phyloP scores from a whole-genome alignment of 2,329 filamentous ascomycete genomes.

The Dothideomycetidae sp. region DNA sequence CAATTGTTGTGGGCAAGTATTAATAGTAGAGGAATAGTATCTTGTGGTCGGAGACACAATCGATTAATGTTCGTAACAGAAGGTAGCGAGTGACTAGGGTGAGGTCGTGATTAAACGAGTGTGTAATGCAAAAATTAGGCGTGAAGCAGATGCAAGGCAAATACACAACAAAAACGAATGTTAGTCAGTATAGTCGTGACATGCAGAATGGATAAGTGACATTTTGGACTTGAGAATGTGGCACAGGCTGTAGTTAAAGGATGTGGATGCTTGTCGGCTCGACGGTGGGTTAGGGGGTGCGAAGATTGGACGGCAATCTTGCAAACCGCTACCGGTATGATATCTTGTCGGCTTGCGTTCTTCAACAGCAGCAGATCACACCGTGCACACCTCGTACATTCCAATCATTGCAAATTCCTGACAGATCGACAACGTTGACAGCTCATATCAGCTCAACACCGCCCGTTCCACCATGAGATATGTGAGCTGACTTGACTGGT shows the following conservation, averaged over 20 bases:
- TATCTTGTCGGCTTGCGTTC: not conserved
- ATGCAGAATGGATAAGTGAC: slow-evolving; percentile 7
- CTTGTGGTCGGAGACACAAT: too few species aligned
- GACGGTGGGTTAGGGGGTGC: slow-evolving; percentile 9
- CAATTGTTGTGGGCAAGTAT: too few species aligned
- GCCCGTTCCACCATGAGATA: not conserved
- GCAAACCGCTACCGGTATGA: not conserved
- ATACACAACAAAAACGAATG: slow-evolving; percentile 8
- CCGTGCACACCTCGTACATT: not conserved
- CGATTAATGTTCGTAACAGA: slow-evolving; percentile 1
- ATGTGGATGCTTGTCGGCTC: slow-evolving; percentile 2
- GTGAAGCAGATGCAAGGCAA: slow-evolving; percentile 3
- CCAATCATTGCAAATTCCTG: not conserved
- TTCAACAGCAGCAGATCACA: not conserved
- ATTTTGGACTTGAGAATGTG: slow-evolving; percentile 4
- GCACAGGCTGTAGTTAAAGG: slow-evolving; percentile 7
- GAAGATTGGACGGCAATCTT: slow-evolving; percentile 3
- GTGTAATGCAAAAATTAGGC: slow-evolving; percentile 5
- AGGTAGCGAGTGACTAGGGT: slow-evolving; percentile 10
- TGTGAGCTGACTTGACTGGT: too few species aligned
- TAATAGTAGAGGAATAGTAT: too few species aligned
- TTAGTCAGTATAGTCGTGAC: slow-evolving; percentile 4
- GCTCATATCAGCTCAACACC: not conserved
- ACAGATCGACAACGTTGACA: not conserved
- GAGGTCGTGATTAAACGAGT: slow-evolving; percentile 8